Evolutionary conservation across 2,329 filamentous ascomycete genomes (phyloP), one percentile per base, ranked within the genome.

Genomic region (Talaromyces sp.): DNA sequence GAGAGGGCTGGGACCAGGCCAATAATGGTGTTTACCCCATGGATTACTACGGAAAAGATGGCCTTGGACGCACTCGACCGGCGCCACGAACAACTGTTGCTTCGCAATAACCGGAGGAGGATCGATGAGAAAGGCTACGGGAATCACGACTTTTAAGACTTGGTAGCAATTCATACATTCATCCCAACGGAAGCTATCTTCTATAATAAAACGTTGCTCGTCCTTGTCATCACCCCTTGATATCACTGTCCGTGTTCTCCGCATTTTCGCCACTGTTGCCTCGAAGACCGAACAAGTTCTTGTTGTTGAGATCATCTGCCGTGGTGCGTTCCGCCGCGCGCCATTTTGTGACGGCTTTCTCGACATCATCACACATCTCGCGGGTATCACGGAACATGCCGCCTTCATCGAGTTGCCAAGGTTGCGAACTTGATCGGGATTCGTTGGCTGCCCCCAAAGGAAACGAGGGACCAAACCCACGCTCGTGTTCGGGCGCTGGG

Each of bases 31-130:
- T 92, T 15, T 99, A 99, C 78, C 93, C 93, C 0, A 99, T 99
- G 95, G 93, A 99, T 75, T 99, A 96, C 72, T 99, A 99, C 77
- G 93, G 88, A 0, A 93, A 89, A 73, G 91, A 97, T 53, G 95
- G 95, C 0, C 72, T 99, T 59, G 95, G 93, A 1, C 86, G 95
- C 73, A 93, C 90, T 33, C 92, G 82, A 71, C 75, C 76, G 7
- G 65, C 33, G 33, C 60, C 53, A 25, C 32, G 39, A n/a, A 44
- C 44, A 3, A 9, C 42, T 30, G 44, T 47, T 47, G 44, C 44
- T 47, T 47, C 11, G 42, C 13, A 33, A 9, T 8, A 44, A 4
- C 3, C 39, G 8, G 6, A 15, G 11, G 17, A 22, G 6, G 9
- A 44, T 5, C 22, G 19, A 19, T 13, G 44, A 22, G 5, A n/a